These are phyloP conservation scores for Brassica juncea DNA, from an alignment of 345 rosid species.

Conservation along the genomic window DNA sequence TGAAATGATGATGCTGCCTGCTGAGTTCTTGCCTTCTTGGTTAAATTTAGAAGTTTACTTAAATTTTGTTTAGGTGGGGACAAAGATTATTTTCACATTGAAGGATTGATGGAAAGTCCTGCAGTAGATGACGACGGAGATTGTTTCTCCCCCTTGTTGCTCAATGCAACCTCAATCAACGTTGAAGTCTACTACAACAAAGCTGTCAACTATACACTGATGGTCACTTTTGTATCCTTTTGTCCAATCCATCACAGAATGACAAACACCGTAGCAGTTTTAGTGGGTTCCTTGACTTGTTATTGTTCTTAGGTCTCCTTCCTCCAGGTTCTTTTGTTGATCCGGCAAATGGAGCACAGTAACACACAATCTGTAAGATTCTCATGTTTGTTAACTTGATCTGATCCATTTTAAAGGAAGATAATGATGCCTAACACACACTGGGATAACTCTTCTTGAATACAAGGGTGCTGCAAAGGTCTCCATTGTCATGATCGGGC, in stretches of 20 bases:
- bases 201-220: conserved; percentile 97
- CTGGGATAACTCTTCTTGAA: conserved; percentile 17
- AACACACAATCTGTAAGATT: conserved; percentile 90
- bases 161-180: conserved; percentile 93
- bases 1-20: conserved; percentile 4
- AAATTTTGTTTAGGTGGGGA: conserved; percentile 64
- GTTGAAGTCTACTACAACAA: conserved; percentile 92
- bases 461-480: conserved; percentile 95
- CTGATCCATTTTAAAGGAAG: neutral
- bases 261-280: conserved; percentile 11
- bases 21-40: neutral
- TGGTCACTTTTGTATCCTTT: conserved; percentile 99
- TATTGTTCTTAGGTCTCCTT: conserved; percentile 68
- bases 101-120: conserved; percentile 96
- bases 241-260: neutral
- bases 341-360: conserved; percentile 97
- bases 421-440: conserved; percentile 6
- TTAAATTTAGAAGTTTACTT: neutral
- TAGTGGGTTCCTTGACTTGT: conserved; percentile 58
- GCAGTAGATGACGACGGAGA: conserved; percentile 88
- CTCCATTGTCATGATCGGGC: conserved; percentile 90
- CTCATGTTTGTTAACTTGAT: conserved; percentile 9
- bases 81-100: conserved; percentile 68
- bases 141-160: conserved; percentile 78
- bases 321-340: conserved; percentile 91